These are phyloP conservation scores for Yarrowia sp. DNA, from an alignment of 805 yeast genomes.

Conservation along the genomic window DNA sequence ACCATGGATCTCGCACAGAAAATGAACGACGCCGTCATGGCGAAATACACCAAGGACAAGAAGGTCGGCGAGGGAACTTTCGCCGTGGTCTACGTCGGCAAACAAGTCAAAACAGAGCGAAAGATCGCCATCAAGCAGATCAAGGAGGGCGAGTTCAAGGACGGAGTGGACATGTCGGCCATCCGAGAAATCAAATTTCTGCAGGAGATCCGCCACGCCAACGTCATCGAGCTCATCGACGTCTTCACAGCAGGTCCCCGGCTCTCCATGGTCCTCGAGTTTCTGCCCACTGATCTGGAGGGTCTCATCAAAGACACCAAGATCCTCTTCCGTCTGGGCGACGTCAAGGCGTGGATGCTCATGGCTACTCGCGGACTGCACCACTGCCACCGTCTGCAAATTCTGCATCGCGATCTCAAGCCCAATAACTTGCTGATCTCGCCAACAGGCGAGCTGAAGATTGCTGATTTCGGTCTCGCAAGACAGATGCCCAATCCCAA, in stretches of 20 bases:
- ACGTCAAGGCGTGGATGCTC: conserved; percentile 87
- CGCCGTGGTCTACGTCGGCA: conserved; percentile 87
- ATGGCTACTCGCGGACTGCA: conserved; percentile 95
- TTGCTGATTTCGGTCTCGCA: conserved; percentile 98
- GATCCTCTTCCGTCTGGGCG: conserved; percentile 76
- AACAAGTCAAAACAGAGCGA: conserved; percentile 52
- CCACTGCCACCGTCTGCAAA: conserved; percentile 89
- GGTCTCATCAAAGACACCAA: conserved; percentile 77
- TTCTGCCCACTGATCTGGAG: conserved; percentile 87
- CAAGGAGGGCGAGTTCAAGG: conserved; percentile 89
- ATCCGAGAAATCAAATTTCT: conserved; percentile 84
- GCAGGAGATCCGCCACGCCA: conserved; percentile 73
- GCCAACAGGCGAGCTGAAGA: conserved; percentile 81
- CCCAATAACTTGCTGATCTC: conserved; percentile 87
- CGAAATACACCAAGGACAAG: conserved; percentile 47
- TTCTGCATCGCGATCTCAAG: conserved; percentile 88
- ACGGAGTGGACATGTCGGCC: conserved; percentile 97
- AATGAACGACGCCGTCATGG: conserved; percentile 26
- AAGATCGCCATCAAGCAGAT: conserved; percentile 91
- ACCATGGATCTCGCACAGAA: conserved; percentile 20
- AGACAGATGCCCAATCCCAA: conserved; percentile 67
- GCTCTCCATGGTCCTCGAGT: conserved; percentile 87
- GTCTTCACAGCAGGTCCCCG: conserved; percentile 68
- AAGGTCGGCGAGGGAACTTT: conserved; percentile 99
- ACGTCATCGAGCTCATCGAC: conserved; percentile 84